phyloP scores from a whole-genome alignment of 2,329 filamentous ascomycete genomes.

The Phyllosticta ampelicida region DNA sequence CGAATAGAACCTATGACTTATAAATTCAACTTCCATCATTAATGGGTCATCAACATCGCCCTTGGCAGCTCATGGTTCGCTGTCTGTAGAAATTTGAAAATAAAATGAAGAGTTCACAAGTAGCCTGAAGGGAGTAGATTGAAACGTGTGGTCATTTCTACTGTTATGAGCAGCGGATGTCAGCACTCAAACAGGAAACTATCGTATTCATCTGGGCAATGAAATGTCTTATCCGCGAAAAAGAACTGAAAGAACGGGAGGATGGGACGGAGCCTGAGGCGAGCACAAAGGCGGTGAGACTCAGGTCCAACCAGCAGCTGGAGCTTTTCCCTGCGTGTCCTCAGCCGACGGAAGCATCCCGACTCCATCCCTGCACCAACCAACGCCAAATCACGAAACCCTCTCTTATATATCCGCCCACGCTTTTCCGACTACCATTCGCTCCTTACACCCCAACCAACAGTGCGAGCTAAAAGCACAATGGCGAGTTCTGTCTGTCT shows the following conservation, averaged over 20 bases:
- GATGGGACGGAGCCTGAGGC: background rate
- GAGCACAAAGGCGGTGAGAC: background rate
- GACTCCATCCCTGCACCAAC: background rate
- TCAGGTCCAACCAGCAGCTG: background rate
- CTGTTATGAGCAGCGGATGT: too few species aligned
- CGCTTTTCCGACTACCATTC: background rate
- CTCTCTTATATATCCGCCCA: background rate
- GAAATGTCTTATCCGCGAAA: too few species aligned
- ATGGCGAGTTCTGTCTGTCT: conserved; percentile 10
- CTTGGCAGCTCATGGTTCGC: background rate
- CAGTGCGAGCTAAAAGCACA: background rate
- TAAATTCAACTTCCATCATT: background rate
- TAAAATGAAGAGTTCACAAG: background rate
- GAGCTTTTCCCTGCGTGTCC: background rate
- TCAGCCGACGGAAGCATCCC: background rate
- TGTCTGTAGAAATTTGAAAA: background rate
- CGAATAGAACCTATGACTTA: background rate
- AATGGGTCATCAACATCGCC: background rate
- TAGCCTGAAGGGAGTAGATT: background rate
- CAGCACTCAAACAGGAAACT: too few species aligned
- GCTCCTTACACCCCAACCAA: background rate
- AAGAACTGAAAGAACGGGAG: too few species aligned
- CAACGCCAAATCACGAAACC: background rate
- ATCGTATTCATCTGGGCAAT: too few species aligned
- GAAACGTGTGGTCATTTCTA: too few species aligned